Evolutionary conservation across 768 basidiomycete species (phyloP).

Genomic region (Amanita exitialis): DNA sequence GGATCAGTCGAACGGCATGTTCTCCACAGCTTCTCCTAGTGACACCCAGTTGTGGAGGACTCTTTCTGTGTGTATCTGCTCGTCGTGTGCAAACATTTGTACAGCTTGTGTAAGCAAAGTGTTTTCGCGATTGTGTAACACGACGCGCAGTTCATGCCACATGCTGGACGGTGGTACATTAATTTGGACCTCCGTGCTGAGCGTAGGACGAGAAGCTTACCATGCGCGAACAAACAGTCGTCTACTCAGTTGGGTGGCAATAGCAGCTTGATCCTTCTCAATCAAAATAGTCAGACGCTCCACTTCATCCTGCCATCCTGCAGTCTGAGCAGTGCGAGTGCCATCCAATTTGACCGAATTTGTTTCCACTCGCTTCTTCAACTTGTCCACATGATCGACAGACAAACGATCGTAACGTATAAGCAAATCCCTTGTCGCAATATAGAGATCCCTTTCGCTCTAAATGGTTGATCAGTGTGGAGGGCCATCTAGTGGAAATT

Average conservation of each 20-base stretch:
- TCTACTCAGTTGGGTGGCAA: slow-evolving; percentile 63
- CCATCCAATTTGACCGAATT: slow-evolving; percentile 70
- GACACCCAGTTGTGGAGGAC: slow-evolving; percentile 68
- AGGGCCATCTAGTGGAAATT: not conserved
- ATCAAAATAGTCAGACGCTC: slow-evolving; percentile 64
- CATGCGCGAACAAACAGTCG: slow-evolving; percentile 83
- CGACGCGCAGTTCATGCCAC: slow-evolving; percentile 94
- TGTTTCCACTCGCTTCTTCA: slow-evolving; percentile 78
- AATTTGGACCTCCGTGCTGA: not conserved
- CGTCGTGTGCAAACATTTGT: slow-evolving; percentile 65
- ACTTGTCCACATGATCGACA: slow-evolving; percentile 76
- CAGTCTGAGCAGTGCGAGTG: slow-evolving; percentile 59
- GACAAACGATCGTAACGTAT: slow-evolving; percentile 84
- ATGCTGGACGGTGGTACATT: slow-evolving; percentile 36
- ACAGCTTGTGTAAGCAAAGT: slow-evolving; percentile 66
- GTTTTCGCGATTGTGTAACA: slow-evolving; percentile 87
- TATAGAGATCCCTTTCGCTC: slow-evolving; percentile 77
- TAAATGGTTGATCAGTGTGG: slow-evolving; percentile 20
- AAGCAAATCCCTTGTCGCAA: slow-evolving; percentile 81
- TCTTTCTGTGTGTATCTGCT: slow-evolving; percentile 55
- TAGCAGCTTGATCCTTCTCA: slow-evolving; percentile 80
- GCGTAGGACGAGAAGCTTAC: slow-evolving; percentile 28
- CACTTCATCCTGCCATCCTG: slow-evolving; percentile 80
- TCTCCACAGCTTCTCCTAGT: slow-evolving; percentile 56
- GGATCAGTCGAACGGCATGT: slow-evolving; percentile 77